Conservation (phyloP, 2,329 filamentous ascomycete genomes). For the Coleophoma crateriformis region DNA sequence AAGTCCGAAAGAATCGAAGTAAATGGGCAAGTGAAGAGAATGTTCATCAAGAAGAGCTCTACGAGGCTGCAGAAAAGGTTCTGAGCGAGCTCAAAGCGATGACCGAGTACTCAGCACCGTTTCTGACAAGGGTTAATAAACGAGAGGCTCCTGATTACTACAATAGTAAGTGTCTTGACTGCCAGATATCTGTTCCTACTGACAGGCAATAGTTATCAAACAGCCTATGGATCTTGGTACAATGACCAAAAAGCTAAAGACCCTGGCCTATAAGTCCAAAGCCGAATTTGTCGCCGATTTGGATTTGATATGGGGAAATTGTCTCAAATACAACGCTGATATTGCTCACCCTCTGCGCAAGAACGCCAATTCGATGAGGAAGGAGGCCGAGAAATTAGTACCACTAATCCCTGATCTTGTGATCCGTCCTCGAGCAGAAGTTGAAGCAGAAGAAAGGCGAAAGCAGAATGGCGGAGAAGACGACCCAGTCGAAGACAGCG, state of each 20-base stretch:
- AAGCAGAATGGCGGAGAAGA: constrained; percentile 82
- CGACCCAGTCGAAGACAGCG: constrained; percentile 83
- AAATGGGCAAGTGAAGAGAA: constrained; percentile 99
- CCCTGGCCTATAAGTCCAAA: constrained; percentile 77
- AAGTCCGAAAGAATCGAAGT: constrained; percentile 94
- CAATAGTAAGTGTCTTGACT: constrained; percentile 55
- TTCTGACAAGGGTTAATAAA: constrained; percentile 91
- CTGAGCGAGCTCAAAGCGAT: constrained; percentile 95
- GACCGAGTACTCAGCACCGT: constrained; percentile 95
- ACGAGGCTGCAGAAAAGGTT: constrained; percentile 95
- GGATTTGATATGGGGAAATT: constrained; percentile 96
- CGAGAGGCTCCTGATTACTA: constrained; percentile 96
- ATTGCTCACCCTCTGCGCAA: constrained; percentile 81
- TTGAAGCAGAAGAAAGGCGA: constrained; percentile 80
- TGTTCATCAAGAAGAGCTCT: constrained; percentile 94
- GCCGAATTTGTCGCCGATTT: constrained; percentile 91
- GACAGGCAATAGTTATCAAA: constrained; percentile 72
- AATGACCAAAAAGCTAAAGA: constrained; percentile 97
- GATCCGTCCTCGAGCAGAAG: constrained; percentile 86
- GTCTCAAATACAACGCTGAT: constrained; percentile 90
- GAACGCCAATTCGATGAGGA: constrained; percentile 94
- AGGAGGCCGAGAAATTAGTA: constrained; percentile 94
- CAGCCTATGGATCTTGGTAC: constrained; percentile 95
- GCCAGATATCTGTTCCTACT: constrained; percentile 5
- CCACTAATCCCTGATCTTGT: constrained; percentile 90